A percentile compares a stretch with the other conserved stretches of the same genome.
phyloP scores from a whole-genome alignment of 2,329 filamentous ascomycete species.

The Shiraia sp. region DNA sequence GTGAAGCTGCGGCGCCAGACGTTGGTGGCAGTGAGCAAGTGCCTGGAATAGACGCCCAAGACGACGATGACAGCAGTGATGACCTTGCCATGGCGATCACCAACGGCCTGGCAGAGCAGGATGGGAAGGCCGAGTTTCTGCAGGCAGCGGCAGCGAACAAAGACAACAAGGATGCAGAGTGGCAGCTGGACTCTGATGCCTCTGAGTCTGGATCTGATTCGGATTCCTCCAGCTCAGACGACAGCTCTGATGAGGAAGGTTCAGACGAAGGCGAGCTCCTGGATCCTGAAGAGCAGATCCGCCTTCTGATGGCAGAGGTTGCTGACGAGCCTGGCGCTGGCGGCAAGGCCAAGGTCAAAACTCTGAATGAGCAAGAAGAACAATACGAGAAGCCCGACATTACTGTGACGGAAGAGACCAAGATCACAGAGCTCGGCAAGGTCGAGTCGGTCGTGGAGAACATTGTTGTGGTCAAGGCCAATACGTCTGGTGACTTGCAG shows the following conservation, averaged over 20 bases:
- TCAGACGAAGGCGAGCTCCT: conserved; percentile 68
- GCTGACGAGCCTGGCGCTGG: conserved; percentile 78
- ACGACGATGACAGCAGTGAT: conserved; percentile 10
- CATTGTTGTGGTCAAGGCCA: conserved; percentile 76
- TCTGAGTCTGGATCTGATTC: conserved; percentile 60
- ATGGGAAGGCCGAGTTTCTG: conserved; percentile 48
- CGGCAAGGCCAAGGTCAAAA: conserved; percentile 65
- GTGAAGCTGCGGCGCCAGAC: conserved; percentile 15
- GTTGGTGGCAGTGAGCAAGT: conserved; percentile 15
- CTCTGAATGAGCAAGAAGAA: conserved; percentile 74
- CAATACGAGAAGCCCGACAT: conserved; percentile 70
- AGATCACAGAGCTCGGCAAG: conserved; percentile 73
- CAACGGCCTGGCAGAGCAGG: conserved; percentile 19
- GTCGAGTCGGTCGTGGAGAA: conserved; percentile 80
- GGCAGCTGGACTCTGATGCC: conserved; percentile 70
- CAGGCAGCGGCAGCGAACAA: conserved; percentile 51
- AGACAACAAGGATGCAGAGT: conserved; percentile 69
- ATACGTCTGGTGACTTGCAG: conserved; percentile 76
- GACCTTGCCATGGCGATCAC: conserved; percentile 10
- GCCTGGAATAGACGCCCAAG: conserved; percentile 14
- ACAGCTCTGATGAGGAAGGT: conserved; percentile 59
- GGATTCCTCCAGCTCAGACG: conserved; percentile 54
- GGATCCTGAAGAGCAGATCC: conserved; percentile 79
- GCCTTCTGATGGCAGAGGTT: conserved; percentile 82
- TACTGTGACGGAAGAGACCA: conserved; percentile 74